Evolutionary conservation across 1,284 basidiomycete genomes (phyloP).

Genomic region (Thelephora terrestris): DNA sequence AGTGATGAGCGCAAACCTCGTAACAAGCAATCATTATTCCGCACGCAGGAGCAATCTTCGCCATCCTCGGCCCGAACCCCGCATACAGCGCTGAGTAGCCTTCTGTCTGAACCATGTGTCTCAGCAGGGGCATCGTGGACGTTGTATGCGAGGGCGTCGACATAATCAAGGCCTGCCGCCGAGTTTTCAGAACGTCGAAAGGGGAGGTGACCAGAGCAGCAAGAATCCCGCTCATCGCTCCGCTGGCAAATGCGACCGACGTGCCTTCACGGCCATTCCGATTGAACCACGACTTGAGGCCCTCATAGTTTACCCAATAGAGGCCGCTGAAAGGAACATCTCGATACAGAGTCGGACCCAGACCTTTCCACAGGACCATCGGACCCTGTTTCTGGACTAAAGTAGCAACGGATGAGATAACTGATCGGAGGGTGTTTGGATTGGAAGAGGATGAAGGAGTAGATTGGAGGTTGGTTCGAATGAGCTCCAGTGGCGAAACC

Average conservation of each 20-base stretch:
- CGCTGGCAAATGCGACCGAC: slow-evolving; percentile 71
- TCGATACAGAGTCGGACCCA: slow-evolving; percentile 89
- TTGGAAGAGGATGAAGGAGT: slow-evolving; percentile 57
- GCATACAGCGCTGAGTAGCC: slow-evolving; percentile 75
- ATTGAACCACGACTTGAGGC: slow-evolving; percentile 46
- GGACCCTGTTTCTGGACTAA: slow-evolving; percentile 59
- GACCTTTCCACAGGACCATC: slow-evolving; percentile 77
- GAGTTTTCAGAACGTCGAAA: slow-evolving; percentile 94
- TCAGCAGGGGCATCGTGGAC: slow-evolving; percentile 50
- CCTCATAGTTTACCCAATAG: slow-evolving; percentile 80
- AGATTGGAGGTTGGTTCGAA: slow-evolving; percentile 91
- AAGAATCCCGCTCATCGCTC: slow-evolving; percentile 70
- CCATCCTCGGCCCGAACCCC: slow-evolving; percentile 81
- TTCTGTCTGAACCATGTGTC: slow-evolving; percentile 70
- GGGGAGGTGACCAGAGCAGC: slow-evolving; percentile 90
- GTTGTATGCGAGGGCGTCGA: slow-evolving; percentile 29
- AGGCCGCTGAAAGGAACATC: slow-evolving; percentile 96
- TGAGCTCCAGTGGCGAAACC: slow-evolving; percentile 85
- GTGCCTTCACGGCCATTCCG: slow-evolving; percentile 51
- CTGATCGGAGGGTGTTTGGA: slow-evolving; percentile 67
- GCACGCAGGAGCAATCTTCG: slow-evolving; percentile 97
- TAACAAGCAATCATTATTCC: slow-evolving; percentile 96
- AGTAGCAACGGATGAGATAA: slow-evolving; percentile 49
- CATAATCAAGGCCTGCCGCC: slow-evolving; percentile 72
- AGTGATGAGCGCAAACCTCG: slow-evolving; percentile 48